Base-by-base conservation (phyloP, 2,329 filamentous ascomycete species). In the Cladosporium phlei region DNA sequence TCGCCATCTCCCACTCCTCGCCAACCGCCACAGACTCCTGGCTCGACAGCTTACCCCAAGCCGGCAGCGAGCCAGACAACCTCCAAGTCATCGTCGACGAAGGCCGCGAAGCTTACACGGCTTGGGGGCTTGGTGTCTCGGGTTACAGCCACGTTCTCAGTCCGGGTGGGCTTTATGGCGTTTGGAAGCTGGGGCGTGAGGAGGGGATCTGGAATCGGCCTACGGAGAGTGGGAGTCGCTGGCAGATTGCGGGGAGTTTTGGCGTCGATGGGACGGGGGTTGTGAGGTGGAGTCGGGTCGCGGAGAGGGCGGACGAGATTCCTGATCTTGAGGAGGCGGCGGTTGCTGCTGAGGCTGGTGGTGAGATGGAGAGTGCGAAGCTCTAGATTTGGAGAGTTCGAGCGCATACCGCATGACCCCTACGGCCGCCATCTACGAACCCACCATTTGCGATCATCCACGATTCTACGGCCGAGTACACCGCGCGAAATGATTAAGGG, bases 201-300 rank as follows among this genome's bases (percentile, higher is more conserved):
- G 81, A 87, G 59, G 75, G 79, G 11, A 84, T 87, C 53, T 83
- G 78, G 75, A 83, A 83, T 59, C 66, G 77, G 19, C 72, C 78
- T 2, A 82, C 79, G 2, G 79, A 83, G 64, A 84, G 77, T 59
- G 83, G 83, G 29, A 79, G 68, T 53, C 66, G 81, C 43, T 88
- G 84, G 83, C 83, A 88, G 72, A 83, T 69, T 20, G 71, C 76
- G 35, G 84, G 83, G 21, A 78, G 76, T 21, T 88, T 82, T 66
- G 82, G 77, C 2, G 66, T 83, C 21, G 78, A 81, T 59, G 58
- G 57, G 5, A 61, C 69, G 21, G 79, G 79, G 2, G 56, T 67
- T 10, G 72, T 84, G 3, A 69, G 66, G 45, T 83, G 78, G 61
- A 20, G 55, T 62, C 5, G 60, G 58, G 6, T 59, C 58, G 33